A percentile compares a stretch with the other conserved stretches of the same genome.
Evolutionary conservation across 225 moss, liverwort and hornwort species (phyloP).

Genomic region (Sphagnum tenellum): DNA sequence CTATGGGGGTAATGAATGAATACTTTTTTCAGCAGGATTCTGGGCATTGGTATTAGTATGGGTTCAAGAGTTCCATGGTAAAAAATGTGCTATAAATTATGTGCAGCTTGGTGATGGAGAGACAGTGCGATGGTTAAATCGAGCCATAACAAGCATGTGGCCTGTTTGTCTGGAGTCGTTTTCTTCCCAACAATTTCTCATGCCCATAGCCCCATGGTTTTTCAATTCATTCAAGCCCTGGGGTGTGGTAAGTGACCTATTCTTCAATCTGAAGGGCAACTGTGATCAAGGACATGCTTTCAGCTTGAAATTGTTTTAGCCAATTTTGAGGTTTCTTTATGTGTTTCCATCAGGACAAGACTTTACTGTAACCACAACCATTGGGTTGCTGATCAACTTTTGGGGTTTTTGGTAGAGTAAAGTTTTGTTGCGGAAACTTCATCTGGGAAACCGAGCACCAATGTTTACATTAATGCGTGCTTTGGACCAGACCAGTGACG

Average conservation of each 20-base stretch:
- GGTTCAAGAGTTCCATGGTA: too few species aligned
- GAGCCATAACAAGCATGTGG: slow-evolving; percentile 45
- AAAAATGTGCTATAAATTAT: not conserved
- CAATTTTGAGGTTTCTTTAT: not conserved
- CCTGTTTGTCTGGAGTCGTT: slow-evolving; percentile 42
- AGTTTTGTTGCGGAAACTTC: slow-evolving; percentile 25
- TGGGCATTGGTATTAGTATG: not conserved
- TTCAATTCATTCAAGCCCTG: slow-evolving; percentile 33
- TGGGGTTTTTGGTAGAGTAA: slow-evolving; percentile 17
- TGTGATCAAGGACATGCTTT: not conserved
- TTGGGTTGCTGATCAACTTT: too few species aligned
- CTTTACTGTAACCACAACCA: not conserved
- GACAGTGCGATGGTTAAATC: slow-evolving; percentile 45
- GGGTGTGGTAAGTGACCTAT: slow-evolving; percentile 19
- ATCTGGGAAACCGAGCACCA: slow-evolving; percentile 32
- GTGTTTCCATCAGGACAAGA: not conserved
- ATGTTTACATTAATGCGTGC: slow-evolving; percentile 36
- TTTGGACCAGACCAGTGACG: slow-evolving; percentile 20
- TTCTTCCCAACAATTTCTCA: slow-evolving; percentile 40
- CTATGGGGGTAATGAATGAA: not conserved
- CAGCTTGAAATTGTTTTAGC: not conserved
- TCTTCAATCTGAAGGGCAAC: not conserved
- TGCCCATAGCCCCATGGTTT: slow-evolving; percentile 55
- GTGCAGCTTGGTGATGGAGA: slow-evolving; percentile 27
- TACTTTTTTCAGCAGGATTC: not conserved